Percentiles rank a stretch among this genome's conserved stretches.
Conservation (phyloP, 805 yeast species). For the Starmerella stigmatis region DNA sequence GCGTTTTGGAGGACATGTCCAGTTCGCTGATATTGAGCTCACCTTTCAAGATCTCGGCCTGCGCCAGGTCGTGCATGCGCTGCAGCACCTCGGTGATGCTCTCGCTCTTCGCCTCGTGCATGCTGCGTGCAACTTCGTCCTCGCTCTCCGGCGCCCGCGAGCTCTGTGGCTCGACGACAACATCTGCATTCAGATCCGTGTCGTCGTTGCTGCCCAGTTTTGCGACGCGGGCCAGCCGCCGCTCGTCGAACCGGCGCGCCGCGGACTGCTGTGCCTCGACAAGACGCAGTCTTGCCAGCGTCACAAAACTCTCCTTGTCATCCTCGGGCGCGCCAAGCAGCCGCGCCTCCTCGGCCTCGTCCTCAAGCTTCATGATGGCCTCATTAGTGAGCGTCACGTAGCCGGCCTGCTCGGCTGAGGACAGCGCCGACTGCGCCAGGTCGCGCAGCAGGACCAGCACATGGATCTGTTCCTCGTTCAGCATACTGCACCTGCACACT, state of each 20-base stretch:
- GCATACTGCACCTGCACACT: background rate
- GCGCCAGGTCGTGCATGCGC: conserved; percentile 32
- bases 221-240: background rate
- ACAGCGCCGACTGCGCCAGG: conserved; percentile 7
- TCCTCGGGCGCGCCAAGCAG: conserved; percentile 1
- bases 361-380: conserved; percentile 15
- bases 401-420: background rate
- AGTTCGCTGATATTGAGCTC: conserved; percentile 32
- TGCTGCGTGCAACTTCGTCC: conserved; percentile 9
- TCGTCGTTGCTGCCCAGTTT: background rate
- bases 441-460: conserved; percentile 14
- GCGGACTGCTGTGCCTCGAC: conserved; percentile 23
- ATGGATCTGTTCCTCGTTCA: conserved; percentile 6
- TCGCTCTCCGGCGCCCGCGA: background rate
- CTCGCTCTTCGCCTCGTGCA: conserved; percentile 23
- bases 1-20: conserved; percentile 31
- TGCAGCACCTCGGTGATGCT: conserved; percentile 27
- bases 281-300: conserved; percentile 15
- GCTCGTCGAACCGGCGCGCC: background rate
- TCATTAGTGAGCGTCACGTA: conserved; percentile 12
- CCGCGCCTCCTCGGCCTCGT: conserved; percentile 13
- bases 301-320: conserved; percentile 7
- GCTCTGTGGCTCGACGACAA: background rate
- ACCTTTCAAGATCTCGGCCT: conserved; percentile 32
- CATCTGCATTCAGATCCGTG: background rate